Conservation (phyloP, 106 monocot species). For the Dendrobium huoshanense region DNA sequence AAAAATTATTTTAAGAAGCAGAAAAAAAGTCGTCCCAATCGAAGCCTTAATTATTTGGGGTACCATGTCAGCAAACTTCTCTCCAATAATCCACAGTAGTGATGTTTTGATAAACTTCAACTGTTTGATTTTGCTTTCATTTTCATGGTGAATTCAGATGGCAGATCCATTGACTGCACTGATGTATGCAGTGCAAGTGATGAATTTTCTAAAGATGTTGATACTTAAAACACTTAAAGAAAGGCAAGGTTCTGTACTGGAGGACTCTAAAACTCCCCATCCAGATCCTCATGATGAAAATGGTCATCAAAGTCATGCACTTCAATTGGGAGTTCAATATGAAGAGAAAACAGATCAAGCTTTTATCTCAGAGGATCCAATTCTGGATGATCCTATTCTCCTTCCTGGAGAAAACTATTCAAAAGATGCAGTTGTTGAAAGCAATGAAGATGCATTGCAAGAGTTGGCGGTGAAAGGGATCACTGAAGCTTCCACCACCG, state of each 20-base stretch:
- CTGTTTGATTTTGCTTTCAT: background rate
- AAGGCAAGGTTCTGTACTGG: slow-evolving; percentile 37
- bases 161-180: slow-evolving; percentile 88
- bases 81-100: too few relatives aligned
- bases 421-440: slow-evolving; percentile 9
- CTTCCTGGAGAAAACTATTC: slow-evolving; percentile 15
- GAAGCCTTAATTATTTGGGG: too few relatives aligned
- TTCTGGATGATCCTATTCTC: background rate
- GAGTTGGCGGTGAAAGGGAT: background rate
- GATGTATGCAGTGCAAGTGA: slow-evolving; percentile 95
- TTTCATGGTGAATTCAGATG: slow-evolving; percentile 41
- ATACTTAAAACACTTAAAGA: slow-evolving; percentile 61
- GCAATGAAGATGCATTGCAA: background rate
- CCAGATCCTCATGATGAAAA: slow-evolving; percentile 48
- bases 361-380: slow-evolving; percentile 22
- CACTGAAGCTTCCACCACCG: slow-evolving; percentile 11
- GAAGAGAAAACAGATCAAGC: slow-evolving; percentile 27
- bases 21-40: too few relatives aligned
- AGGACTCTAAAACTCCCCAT: slow-evolving; percentile 16
- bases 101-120: too few relatives aligned
- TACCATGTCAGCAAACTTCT: too few relatives aligned
- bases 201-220: slow-evolving; percentile 86
- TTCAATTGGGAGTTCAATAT: slow-evolving; percentile 16
- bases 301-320: slow-evolving; percentile 31
- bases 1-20: too few relatives aligned